Percentiles rank a stretch among this genome's conserved stretches.
phyloP scores from a whole-genome alignment of 495 filamentous ascomycete genomes.

The Aspergillus sclerotioniger region DNA sequence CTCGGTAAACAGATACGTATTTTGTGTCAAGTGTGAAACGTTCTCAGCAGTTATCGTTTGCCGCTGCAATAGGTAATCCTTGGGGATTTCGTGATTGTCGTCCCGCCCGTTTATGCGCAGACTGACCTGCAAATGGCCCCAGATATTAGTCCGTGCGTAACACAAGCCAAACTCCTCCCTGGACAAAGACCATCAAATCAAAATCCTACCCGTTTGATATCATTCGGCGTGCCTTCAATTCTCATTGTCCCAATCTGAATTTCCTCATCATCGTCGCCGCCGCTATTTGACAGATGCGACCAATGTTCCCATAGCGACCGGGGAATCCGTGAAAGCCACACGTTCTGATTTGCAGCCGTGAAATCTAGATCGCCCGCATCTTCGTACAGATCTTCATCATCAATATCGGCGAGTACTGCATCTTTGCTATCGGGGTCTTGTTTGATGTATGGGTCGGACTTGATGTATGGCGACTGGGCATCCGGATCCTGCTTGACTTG shows the following conservation, averaged over 20 bases:
- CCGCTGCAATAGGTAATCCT: slow-evolving; percentile 77
- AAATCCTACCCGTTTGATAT: slow-evolving; percentile 50
- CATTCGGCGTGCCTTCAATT: slow-evolving; percentile 54
- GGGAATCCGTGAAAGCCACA: slow-evolving; percentile 77
- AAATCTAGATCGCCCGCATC: slow-evolving; percentile 87
- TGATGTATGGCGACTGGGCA: slow-evolving; percentile 50
- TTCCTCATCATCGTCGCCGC: slow-evolving; percentile 56
- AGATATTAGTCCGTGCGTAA: neutral
- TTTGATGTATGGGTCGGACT: slow-evolving; percentile 66
- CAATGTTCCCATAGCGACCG: slow-evolving; percentile 72
- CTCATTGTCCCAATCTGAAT: slow-evolving; percentile 75
- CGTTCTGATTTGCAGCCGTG: slow-evolving; percentile 49
- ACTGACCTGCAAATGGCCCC: slow-evolving; percentile 36
- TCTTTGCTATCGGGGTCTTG: slow-evolving; percentile 61
- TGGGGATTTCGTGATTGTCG: slow-evolving; percentile 66
- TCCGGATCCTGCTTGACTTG: slow-evolving; percentile 44
- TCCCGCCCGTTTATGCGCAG: slow-evolving; percentile 53
- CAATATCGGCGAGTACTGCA: slow-evolving; percentile 55
- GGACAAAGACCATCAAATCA: neutral
- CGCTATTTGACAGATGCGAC: slow-evolving; percentile 32
- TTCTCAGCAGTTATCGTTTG: slow-evolving; percentile 46
- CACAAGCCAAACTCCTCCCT: neutral
- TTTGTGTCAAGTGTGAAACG: slow-evolving; percentile 53
- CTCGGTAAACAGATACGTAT: slow-evolving; percentile 88
- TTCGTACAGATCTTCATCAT: slow-evolving; percentile 79